Evolutionary conservation across 768 basidiomycete species (phyloP).

Genomic region (Pleurotus eryngii): DNA sequence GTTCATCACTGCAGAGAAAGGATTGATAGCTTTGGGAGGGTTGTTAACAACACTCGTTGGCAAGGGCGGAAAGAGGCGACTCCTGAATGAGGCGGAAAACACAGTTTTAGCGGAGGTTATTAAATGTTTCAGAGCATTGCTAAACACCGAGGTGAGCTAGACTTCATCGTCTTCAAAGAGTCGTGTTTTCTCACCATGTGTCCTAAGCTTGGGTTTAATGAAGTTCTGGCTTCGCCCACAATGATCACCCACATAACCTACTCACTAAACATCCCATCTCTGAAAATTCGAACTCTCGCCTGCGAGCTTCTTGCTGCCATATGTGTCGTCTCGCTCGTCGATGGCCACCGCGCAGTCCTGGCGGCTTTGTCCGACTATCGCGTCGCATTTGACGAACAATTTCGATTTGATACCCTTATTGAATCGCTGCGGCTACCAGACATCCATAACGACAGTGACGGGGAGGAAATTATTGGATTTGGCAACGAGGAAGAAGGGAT

Average conservation of each 20-base stretch:
- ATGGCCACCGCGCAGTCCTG: conserved; percentile 74
- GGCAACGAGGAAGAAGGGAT: conserved; percentile 59
- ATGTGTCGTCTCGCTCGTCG: conserved; percentile 65
- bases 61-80: conserved; percentile 61
- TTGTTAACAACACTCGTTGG: conserved; percentile 61
- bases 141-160: conserved; percentile 77
- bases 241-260: conserved; percentile 74
- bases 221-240: conserved; percentile 58
- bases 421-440: conserved; percentile 57
- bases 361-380: conserved; percentile 80
- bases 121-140: conserved; percentile 75
- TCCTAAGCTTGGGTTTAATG: conserved; percentile 64
- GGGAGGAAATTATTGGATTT: conserved; percentile 27
- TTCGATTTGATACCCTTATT: conserved; percentile 79
- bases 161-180: neutral
- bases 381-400: conserved; percentile 63
- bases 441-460: conserved; percentile 29
- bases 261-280: conserved; percentile 60
- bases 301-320: conserved; percentile 84
- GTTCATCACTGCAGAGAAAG: conserved; percentile 65
- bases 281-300: conserved; percentile 65
- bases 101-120: conserved; percentile 69
- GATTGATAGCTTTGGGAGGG: conserved; percentile 58
- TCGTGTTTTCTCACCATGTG: conserved; percentile 9
- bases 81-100: conserved; percentile 61